Percentiles rank a stretch among this genome's conserved stretches.
phyloP scores from a whole-genome alignment of 768 basidiomycete species.

The Mycena alexandri region DNA sequence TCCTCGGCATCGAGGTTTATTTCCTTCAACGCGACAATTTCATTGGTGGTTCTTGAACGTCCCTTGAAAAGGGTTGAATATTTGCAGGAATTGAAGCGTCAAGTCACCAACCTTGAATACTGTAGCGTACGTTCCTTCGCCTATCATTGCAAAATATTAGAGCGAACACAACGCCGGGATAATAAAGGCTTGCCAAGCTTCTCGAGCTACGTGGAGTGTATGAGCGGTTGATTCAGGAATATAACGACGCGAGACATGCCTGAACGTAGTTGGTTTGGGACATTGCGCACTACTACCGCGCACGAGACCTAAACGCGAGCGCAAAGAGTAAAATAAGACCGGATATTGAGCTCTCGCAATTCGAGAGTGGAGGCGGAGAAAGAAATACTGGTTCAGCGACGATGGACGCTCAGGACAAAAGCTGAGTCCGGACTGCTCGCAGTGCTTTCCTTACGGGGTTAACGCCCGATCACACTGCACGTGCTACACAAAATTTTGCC shows the following conservation, averaged over 20 bases:
- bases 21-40: slow-evolving; percentile 98
- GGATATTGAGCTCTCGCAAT: too few relatives aligned
- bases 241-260: slow-evolving; percentile 46
- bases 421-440: too few relatives aligned
- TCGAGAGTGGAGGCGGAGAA: too few relatives aligned
- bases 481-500: slow-evolving; percentile 23
- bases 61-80: slow-evolving; percentile 63
- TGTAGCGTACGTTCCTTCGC: slow-evolving; percentile 95
- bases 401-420: too few relatives aligned
- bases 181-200: slow-evolving; percentile 73
- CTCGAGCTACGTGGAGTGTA: slow-evolving; percentile 70
- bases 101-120: slow-evolving; percentile 86
- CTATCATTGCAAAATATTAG: slow-evolving; percentile 67
- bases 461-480: slow-evolving; percentile 12
- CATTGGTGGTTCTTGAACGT: slow-evolving; percentile 96
- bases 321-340: too few relatives aligned
- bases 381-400: too few relatives aligned
- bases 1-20: slow-evolving; percentile 99
- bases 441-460: too few relatives aligned
- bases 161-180: background rate
- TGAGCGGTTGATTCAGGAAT: background rate
- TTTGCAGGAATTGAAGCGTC: background rate
- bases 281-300: background rate
- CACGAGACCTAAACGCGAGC: background rate
- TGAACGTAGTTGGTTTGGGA: slow-evolving; percentile 66